phyloP scores from a whole-genome alignment of 2,329 filamentous ascomycete genomes.

The Aspergillus persii region DNA sequence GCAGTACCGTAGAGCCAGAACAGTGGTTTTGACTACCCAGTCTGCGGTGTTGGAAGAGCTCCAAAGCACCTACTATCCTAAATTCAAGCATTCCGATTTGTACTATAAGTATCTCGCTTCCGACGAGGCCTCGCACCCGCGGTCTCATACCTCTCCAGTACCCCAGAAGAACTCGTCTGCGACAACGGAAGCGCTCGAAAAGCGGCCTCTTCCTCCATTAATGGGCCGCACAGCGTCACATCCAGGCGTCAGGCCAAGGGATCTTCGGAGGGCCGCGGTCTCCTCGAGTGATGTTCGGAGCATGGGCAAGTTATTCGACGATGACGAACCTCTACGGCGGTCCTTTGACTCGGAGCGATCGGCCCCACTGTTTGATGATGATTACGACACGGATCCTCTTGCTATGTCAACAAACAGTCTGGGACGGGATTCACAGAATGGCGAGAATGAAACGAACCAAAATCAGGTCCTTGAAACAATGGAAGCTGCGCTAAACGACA shows the following conservation, averaged over 20 bases:
- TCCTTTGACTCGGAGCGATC: constrained; percentile 68
- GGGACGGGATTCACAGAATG: constrained; percentile 65
- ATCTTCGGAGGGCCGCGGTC: constrained; percentile 59
- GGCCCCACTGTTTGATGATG: constrained; percentile 74
- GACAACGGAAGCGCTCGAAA: constrained; percentile 30
- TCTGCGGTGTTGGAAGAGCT: constrained; percentile 81
- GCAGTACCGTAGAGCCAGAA: constrained; percentile 80
- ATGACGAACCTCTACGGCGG: constrained; percentile 53
- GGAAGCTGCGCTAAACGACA: constrained; percentile 86
- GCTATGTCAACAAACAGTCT: constrained; percentile 75
- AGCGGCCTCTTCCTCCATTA: constrained; percentile 42
- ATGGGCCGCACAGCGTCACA: constrained; percentile 51
- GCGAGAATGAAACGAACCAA: constrained; percentile 57
- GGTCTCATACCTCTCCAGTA: constrained; percentile 17
- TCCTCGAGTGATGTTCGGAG: constrained; percentile 60
- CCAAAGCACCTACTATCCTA: constrained; percentile 74
- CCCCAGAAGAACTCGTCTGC: constrained; percentile 18
- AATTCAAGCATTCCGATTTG: constrained; percentile 87
- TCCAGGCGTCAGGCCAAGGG: constrained; percentile 44
- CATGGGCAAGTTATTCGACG: constrained; percentile 45
- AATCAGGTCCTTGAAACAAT: constrained; percentile 85
- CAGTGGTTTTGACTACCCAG: constrained; percentile 77
- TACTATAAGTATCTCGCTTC: constrained; percentile 96
- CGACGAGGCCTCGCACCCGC: constrained; percentile 58
- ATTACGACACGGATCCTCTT: constrained; percentile 68